Conservation (phyloP, 306 rosid species). For the Pterocarpus santalinus region DNA sequence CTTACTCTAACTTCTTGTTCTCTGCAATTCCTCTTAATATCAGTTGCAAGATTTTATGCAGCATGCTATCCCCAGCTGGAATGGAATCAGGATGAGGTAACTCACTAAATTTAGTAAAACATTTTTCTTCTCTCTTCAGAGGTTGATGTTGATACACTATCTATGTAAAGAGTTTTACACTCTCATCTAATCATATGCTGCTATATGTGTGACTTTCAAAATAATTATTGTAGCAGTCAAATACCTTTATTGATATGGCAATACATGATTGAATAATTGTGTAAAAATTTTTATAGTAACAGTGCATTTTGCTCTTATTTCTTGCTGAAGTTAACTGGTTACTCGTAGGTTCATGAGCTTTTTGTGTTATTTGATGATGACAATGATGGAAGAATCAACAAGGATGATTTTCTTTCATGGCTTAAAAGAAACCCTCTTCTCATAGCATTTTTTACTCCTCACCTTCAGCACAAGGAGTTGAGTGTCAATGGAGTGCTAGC, state of each 20-base stretch:
- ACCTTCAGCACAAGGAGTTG: slow-evolving; percentile 51
- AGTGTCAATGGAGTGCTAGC: slow-evolving; percentile 48
- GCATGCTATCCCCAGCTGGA: slow-evolving; percentile 62
- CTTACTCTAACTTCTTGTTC: slow-evolving; percentile 43
- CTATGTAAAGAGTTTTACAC: no score
- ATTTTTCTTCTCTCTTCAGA: no score
- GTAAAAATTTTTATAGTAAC: no score
- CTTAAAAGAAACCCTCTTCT: slow-evolving; percentile 81
- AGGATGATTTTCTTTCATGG: slow-evolving; percentile 69
- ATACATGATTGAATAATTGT: not conserved
- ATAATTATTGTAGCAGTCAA: no score
- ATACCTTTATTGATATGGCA: not conserved
- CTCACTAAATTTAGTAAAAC: not conserved
- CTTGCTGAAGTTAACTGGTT: slow-evolving; percentile 29
- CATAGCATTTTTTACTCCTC: slow-evolving; percentile 71
- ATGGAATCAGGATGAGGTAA: slow-evolving; percentile 65
- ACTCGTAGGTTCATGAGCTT: slow-evolving; percentile 70
- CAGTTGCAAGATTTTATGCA: slow-evolving; percentile 72
- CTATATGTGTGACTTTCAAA: no score
- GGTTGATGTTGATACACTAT: no score
- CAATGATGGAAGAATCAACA: slow-evolving; percentile 69
- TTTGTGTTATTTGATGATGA: slow-evolving; percentile 67
- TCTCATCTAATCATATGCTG: no score
- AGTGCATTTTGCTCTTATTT: not conserved
- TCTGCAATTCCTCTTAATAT: slow-evolving; percentile 31